Percentiles rank a stretch among this genome's conserved stretches.
These are phyloP conservation scores for Castanopsis chinensis DNA, from an alignment of 306 rosid genomes.

Conservation along the genomic window DNA sequence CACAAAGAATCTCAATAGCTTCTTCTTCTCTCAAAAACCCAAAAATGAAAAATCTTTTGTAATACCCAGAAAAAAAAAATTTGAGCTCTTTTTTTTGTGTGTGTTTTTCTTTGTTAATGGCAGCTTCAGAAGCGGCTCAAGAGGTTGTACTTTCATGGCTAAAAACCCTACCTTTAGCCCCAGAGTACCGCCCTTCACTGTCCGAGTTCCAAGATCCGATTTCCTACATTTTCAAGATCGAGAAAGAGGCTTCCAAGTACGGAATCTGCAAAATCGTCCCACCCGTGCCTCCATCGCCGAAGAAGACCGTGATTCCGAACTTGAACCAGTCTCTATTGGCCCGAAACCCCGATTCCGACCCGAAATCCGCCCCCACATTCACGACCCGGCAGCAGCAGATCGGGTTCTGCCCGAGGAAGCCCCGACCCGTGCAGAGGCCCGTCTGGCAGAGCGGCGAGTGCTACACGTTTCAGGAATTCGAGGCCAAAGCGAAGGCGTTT, in stretches of 20 bases:
- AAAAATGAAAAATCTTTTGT: not conserved
- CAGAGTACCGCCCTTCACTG: constrained; percentile 70
- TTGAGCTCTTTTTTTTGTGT: not conserved
- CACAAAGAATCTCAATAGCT: constrained; percentile 36
- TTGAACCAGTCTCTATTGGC: constrained; percentile 61
- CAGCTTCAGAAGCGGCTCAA: constrained; percentile 51
- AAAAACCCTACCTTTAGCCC: constrained; percentile 80
- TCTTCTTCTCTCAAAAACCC: no score
- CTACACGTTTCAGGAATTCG: constrained; percentile 74
- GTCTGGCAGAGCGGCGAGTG: constrained; percentile 97
- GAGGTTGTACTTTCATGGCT: constrained; percentile 84
- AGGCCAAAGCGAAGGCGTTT: constrained; percentile 73
- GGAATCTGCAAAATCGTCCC: constrained; percentile 99
- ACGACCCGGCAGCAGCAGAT: constrained; percentile 99
- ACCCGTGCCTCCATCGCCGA: constrained; percentile 72
- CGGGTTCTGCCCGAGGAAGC: constrained; percentile 91
- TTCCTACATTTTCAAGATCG: constrained; percentile 97
- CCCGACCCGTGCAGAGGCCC: constrained; percentile 76
- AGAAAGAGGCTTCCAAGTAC: constrained; percentile 84
- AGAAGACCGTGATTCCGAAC: constrained; percentile 77
- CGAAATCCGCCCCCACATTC: constrained; percentile 71
- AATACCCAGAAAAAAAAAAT: not conserved
- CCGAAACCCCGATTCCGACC: constrained; percentile 36
- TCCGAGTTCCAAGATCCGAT: constrained; percentile 98
- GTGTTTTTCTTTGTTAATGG: constrained; percentile 31